Base-by-base conservation (phyloP, 192 early-diverging fungal species). In the Umbelopsis sp. region DNA sequence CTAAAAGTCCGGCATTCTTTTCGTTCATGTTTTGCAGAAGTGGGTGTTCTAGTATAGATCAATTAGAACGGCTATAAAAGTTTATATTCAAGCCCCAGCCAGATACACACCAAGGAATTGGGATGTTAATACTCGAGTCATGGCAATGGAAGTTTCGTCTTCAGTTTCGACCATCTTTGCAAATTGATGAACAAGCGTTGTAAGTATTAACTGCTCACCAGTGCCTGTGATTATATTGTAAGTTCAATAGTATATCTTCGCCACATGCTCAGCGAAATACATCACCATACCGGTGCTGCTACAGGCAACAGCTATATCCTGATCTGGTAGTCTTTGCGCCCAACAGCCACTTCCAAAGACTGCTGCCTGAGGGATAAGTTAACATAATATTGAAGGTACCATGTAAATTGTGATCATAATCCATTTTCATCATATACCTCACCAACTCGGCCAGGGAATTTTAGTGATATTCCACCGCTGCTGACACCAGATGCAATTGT, bases 121-220 rank as follows among this genome's bases (percentile, higher is more conserved):
- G 41, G 72, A 79, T 59, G 69, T 70, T 49, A 82, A 53, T 8
- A 51, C 26, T n/a, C 67, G 38, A 2, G 14, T 34, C 5, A 80
- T 76, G 0, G 67, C 52, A 21, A 56, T 45, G 29, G 75, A 68
- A 3, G 81, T 68, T 65, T 74, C 71, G 14, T 54, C 47, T 22
- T 75, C 67, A 38, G 72, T 73, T 0, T 66, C 52, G 10, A 76
- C 26, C 4, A 65, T 54, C 4, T 83, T 80, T 22, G 87, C 83
- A 43, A 87, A 88, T 29, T 85, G 83, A 16, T 77, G 79, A 0
- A 93, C 92, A 22, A 97, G 73, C 49, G 89, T 54, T 0, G 88
- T 90, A n/a, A 84, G 87, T 81, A 91, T 90, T 20, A 97, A 92
- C 67, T 95, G 94, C 76, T 97, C 95, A 20, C 95, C 95, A 0